Evolutionary conservation across 2,329 filamentous ascomycete genomes (phyloP).

Genomic region (Colletotrichum eleusines): DNA sequence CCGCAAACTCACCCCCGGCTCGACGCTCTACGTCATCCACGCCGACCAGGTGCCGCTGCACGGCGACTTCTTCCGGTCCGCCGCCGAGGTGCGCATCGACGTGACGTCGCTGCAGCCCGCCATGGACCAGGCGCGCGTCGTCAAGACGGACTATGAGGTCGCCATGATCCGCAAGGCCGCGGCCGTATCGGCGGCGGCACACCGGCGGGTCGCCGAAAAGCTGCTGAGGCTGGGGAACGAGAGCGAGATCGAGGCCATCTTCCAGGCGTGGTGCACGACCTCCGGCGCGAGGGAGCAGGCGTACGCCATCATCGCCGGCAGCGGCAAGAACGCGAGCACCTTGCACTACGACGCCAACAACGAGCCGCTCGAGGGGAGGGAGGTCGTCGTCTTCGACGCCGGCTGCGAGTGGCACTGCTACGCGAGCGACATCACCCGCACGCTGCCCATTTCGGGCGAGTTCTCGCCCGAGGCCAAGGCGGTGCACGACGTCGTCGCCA

Average conservation of each 20-base stretch:
- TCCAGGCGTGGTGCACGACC: slow-evolving; percentile 78
- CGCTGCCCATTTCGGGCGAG: slow-evolving; percentile 79
- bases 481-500: slow-evolving; percentile 82
- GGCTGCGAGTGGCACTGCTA: slow-evolving; percentile 89
- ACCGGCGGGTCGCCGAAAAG: slow-evolving; percentile 76
- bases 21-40: slow-evolving; percentile 60
- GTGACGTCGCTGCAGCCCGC: slow-evolving; percentile 70
- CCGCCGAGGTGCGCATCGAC: slow-evolving; percentile 58
- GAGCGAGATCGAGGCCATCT: slow-evolving; percentile 84
- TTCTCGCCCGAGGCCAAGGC: slow-evolving; percentile 77
- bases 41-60: slow-evolving; percentile 55
- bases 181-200: slow-evolving; percentile 81
- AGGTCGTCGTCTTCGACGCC: slow-evolving; percentile 87
- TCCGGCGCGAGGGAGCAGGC: slow-evolving; percentile 81
- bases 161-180: slow-evolving; percentile 85
- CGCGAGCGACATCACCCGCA: slow-evolving; percentile 90
- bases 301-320: slow-evolving; percentile 90
- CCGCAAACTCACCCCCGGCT: slow-evolving; percentile 49
- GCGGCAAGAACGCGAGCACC: slow-evolving; percentile 84
- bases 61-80: slow-evolving; percentile 45
- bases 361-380: slow-evolving; percentile 74
- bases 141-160: slow-evolving; percentile 90
- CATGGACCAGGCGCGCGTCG: slow-evolving; percentile 83
- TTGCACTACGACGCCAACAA: slow-evolving; percentile 91
- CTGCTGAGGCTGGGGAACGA: slow-evolving; percentile 78